These are phyloP conservation scores for Sporothrix pallida DNA, from an alignment of 2,329 filamentous ascomycete species.

Conservation along the genomic window DNA sequence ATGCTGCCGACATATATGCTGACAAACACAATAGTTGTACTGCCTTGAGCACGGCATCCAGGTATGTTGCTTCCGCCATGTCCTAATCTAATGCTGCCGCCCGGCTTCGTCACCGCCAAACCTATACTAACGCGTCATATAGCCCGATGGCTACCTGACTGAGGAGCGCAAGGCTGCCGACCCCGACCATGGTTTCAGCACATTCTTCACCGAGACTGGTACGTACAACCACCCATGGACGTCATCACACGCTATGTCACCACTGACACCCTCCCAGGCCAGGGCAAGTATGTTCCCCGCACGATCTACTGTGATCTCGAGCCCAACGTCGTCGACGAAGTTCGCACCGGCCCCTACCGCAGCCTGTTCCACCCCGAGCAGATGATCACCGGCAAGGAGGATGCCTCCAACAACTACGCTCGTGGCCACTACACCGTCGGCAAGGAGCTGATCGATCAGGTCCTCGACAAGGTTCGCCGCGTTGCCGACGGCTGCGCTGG, in stretches of 20 bases:
- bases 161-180: conserved; percentile 95
- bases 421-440: conserved; percentile 99
- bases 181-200: conserved; percentile 97
- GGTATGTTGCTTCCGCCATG: conserved; percentile 62
- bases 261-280: conserved; percentile 61
- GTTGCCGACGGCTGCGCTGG: conserved; percentile 98
- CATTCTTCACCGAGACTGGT: conserved; percentile 99
- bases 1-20: conserved; percentile 9
- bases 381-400: conserved; percentile 99
- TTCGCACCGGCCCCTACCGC: conserved; percentile 95
- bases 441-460: conserved; percentile 98
- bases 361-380: conserved; percentile 98
- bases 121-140: conserved; percentile 45
- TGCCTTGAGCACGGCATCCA: conserved; percentile 99
- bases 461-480: conserved; percentile 95
- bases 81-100: conserved; percentile 20
- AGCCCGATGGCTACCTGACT: conserved; percentile 98
- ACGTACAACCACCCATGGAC: conserved; percentile 44
- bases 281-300: conserved; percentile 98
- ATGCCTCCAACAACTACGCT: conserved; percentile 99
- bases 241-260: too few species aligned
- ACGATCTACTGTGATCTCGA: conserved; percentile 99
- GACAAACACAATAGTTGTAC: conserved; percentile 75
- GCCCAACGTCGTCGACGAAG: conserved; percentile 99
- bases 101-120: background rate